Conservation (phyloP, 495 filamentous ascomycete species). For the Podospora pseudoanserina region DNA sequence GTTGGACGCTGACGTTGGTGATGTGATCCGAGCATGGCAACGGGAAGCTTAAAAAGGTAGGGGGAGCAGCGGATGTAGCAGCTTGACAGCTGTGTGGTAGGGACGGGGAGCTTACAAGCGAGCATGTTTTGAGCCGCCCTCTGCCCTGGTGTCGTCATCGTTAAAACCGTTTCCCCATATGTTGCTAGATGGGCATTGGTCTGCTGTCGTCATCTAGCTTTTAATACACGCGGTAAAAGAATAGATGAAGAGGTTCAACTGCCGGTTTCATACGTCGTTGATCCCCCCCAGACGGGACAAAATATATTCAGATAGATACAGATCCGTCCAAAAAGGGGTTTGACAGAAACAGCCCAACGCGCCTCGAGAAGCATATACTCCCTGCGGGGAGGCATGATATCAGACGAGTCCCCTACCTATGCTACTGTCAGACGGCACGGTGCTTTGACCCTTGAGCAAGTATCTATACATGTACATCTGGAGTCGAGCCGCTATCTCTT, state of each 20-base stretch:
- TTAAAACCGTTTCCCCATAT: not conserved
- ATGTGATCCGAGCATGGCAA: not conserved
- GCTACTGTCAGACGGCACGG: not conserved
- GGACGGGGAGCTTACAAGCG: slow-evolving; percentile 5
- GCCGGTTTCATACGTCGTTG: not conserved
- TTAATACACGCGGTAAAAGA: not conserved
- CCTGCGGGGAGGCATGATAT: not conserved
- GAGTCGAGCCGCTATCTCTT: not conserved
- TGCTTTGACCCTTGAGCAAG: not conserved
- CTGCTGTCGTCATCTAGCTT: not conserved
- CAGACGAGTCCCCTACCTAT: not conserved
- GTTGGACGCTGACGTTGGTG: slow-evolving; percentile 7
- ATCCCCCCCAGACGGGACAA: not conserved
- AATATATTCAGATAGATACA: not conserved
- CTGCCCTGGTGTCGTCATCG: not conserved
- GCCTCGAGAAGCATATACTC: not conserved
- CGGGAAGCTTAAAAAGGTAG: not conserved
- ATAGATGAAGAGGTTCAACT: not conserved
- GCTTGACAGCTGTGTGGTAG: not conserved
- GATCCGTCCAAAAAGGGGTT: not conserved
- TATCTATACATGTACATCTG: not conserved
- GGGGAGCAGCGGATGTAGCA: not conserved
- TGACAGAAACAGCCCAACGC: not conserved
- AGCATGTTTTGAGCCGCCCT: not conserved
- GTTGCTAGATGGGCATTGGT: no score